Evolutionary conservation across 305 asterid genomes (phyloP).

Genomic region (Solanum hybrid): DNA sequence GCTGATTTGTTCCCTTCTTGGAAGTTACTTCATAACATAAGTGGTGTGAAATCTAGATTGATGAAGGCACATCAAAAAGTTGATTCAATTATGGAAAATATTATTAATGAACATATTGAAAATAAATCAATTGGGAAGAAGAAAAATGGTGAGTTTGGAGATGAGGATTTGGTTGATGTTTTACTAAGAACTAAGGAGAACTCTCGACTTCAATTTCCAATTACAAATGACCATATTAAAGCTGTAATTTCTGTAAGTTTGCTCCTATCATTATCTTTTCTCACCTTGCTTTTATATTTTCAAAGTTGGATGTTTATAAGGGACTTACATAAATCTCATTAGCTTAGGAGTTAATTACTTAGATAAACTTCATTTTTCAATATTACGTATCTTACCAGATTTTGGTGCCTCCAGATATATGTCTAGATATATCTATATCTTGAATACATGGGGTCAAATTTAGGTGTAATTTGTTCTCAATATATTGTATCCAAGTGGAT

Average conservation of each 20-base stretch:
- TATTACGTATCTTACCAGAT: too few species aligned
- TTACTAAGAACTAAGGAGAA: not conserved
- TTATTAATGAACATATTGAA: not conserved
- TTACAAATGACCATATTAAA: not conserved
- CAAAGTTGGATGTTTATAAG: too few species aligned
- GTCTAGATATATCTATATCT: too few species aligned
- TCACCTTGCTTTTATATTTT: too few species aligned
- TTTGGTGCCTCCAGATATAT: too few species aligned
- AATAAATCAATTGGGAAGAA: not conserved
- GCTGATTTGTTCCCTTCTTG: not conserved
- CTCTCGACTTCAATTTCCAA: not conserved
- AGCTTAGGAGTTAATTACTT: too few species aligned
- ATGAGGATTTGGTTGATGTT: not conserved
- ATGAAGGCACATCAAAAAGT: not conserved
- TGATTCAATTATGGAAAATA: not conserved
- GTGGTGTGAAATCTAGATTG: not conserved
- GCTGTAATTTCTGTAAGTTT: not conserved
- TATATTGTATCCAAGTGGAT: too few species aligned
- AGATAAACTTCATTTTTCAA: too few species aligned
- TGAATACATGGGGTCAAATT: too few species aligned
- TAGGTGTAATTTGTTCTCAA: too few species aligned
- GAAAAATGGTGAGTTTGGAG: not conserved
- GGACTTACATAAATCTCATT: too few species aligned
- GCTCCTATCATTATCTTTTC: too few species aligned
- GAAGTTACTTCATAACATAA: not conserved